Conservation (phyloP, 148 eudicot genomes). For the Cornus kousa region DNA sequence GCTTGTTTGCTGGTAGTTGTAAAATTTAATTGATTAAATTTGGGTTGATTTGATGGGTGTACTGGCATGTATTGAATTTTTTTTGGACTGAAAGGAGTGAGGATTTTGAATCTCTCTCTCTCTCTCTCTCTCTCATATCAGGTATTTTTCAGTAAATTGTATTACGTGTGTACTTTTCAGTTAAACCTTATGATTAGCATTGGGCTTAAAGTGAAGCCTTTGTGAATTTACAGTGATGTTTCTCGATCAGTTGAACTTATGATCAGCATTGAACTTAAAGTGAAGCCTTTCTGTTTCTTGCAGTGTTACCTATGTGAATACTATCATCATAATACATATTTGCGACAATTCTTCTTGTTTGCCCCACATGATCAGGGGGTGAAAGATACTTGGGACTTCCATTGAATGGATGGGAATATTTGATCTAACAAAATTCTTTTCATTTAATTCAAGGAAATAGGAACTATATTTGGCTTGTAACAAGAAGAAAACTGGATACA, state of each 20-base stretch:
- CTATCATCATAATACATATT: not conserved
- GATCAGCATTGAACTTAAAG: not conserved
- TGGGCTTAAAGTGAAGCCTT: not conserved
- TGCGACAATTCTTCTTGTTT: not conserved
- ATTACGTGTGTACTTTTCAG: not conserved
- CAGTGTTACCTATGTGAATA: not conserved
- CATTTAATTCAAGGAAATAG: not conserved
- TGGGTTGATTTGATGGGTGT: not conserved
- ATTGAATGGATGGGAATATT: not conserved
- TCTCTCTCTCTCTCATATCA: not conserved
- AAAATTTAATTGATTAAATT: not conserved
- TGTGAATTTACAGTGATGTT: not conserved
- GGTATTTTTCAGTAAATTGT: not conserved
- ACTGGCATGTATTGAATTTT: not conserved
- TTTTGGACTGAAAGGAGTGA: not conserved
- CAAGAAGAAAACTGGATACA: no score
- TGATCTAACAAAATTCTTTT: not conserved
- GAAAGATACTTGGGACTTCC: not conserved
- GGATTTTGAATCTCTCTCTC: not conserved
- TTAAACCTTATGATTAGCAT: not conserved
- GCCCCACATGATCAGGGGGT: not conserved
- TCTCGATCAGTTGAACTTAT: not conserved
- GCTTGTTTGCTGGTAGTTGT: not conserved
- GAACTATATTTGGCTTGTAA: not conserved
- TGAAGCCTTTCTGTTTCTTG: not conserved